Percentiles rank a stretch among this genome's conserved stretches.
Evolutionary conservation across 2,329 filamentous ascomycete genomes (phyloP).

Genomic region (Phoma sp.): DNA sequence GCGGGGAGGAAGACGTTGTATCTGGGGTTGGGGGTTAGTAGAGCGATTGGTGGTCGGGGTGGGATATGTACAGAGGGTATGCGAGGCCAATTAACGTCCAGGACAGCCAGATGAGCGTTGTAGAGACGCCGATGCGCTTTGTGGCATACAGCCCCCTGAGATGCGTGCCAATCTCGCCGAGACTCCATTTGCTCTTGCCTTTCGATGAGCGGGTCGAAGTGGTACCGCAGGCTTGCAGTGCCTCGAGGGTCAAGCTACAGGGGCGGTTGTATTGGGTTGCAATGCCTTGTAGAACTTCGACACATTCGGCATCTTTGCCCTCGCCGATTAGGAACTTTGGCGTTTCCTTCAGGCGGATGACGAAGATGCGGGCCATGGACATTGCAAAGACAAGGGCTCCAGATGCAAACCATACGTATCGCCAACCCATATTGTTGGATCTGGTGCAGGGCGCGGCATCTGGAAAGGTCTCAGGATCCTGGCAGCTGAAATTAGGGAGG

Average conservation of each 20-base stretch:
- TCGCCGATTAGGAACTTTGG: slow-evolving; percentile 64
- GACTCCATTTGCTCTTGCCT: slow-evolving; percentile 45
- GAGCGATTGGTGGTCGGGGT: background rate
- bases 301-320: slow-evolving; percentile 59
- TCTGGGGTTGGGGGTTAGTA: background rate
- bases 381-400: slow-evolving; percentile 63
- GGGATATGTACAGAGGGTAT: slow-evolving; percentile 67
- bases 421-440: slow-evolving; percentile 63
- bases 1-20: slow-evolving; percentile 71
- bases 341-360: slow-evolving; percentile 62
- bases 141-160: slow-evolving; percentile 70
- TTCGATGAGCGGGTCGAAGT: slow-evolving; percentile 28
- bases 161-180: slow-evolving; percentile 58
- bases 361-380: slow-evolving; percentile 59
- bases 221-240: slow-evolving; percentile 55
- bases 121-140: slow-evolving; percentile 65
- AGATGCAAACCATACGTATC: slow-evolving; percentile 62
- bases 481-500: slow-evolving; percentile 58
- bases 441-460: slow-evolving; percentile 56
- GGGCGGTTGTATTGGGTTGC: slow-evolving; percentile 60
- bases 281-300: slow-evolving; percentile 57
- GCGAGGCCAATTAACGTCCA: slow-evolving; percentile 75
- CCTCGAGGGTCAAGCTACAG: slow-evolving; percentile 59
- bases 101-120: slow-evolving; percentile 69
- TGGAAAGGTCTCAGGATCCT: slow-evolving; percentile 37